Conservation (phyloP, 2,329 filamentous ascomycete species). For the Ramichloridium luteum region DNA sequence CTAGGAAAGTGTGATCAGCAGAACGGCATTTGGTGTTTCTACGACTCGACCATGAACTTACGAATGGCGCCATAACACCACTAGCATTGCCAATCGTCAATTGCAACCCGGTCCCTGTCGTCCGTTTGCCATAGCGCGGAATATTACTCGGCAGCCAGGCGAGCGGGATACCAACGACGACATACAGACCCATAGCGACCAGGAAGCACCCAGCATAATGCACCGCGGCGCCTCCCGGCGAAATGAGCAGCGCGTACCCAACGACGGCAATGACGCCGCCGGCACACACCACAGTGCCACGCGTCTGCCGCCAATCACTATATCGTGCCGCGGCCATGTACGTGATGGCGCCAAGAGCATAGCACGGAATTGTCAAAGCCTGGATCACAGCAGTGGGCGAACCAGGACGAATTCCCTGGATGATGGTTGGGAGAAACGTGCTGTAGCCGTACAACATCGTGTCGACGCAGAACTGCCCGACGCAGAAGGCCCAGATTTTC, state of each 20-base stretch:
- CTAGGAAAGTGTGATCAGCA: conserved; percentile 14
- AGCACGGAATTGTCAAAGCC: conserved; percentile 67
- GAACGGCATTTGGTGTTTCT: too few species aligned
- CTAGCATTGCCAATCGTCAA: conserved; percentile 55
- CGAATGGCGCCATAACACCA: conserved; percentile 34
- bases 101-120: conserved; percentile 59
- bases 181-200: conserved; percentile 61
- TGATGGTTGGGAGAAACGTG: conserved; percentile 69
- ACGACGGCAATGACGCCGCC: conserved; percentile 36
- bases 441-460: conserved; percentile 70
- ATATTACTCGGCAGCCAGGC: conserved; percentile 46
- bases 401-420: conserved; percentile 49
- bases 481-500: conserved; percentile 60
- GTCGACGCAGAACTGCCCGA: conserved; percentile 60
- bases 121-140: conserved; percentile 64
- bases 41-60: too few species aligned
- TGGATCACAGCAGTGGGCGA: conserved; percentile 57
- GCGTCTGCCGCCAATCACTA: conserved; percentile 54
- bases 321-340: conserved; percentile 56
- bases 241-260: conserved; percentile 46
- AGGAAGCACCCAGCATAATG: conserved; percentile 68
- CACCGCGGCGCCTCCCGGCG: conserved; percentile 46
- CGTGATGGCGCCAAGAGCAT: conserved; percentile 56
- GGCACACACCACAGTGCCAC: conserved; percentile 51
- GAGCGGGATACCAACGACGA: conserved; percentile 42